These are phyloP conservation scores for Oryza australiensis DNA, from an alignment of 176 grass and related monocot genomes.

Conservation along the genomic window DNA sequence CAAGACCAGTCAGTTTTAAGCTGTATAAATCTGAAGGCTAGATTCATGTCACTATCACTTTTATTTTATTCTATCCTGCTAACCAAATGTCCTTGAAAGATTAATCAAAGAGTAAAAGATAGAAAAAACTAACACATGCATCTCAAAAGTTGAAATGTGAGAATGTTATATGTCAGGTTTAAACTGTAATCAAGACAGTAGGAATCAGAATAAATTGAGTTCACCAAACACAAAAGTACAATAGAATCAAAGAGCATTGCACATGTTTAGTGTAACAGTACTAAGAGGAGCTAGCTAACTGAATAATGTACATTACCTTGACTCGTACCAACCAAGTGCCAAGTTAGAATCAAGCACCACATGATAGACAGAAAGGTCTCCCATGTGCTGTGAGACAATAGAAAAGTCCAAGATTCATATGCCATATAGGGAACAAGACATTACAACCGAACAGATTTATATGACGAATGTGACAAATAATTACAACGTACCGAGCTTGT, in stretches of 20 bases:
- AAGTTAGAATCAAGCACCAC: slow-evolving; percentile 37
- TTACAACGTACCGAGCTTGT: neutral
- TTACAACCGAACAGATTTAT: neutral
- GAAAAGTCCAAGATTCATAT: slow-evolving; percentile 20
- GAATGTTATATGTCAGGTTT: slow-evolving; percentile 20
- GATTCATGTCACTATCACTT: neutral
- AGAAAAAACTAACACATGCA: slow-evolving; percentile 24
- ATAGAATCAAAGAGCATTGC: neutral
- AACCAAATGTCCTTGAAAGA: slow-evolving; percentile 25
- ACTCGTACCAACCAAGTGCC: slow-evolving; percentile 35
- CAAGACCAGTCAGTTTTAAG: neutral
- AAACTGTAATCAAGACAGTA: slow-evolving; percentile 6
- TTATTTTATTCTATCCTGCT: slow-evolving; percentile 1
- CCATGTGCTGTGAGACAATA: slow-evolving; percentile 32
- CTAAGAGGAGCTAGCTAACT: slow-evolving; percentile 34
- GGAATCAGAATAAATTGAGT: slow-evolving; percentile 30
- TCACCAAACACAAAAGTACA: slow-evolving; percentile 35
- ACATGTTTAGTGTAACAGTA: slow-evolving; percentile 30
- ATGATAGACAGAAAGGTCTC: slow-evolving; percentile 34
- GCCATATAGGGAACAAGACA: neutral
- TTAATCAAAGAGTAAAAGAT: slow-evolving; percentile 12
- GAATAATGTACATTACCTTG: slow-evolving; percentile 24
- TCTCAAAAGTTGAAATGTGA: neutral
- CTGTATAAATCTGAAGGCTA: neutral
- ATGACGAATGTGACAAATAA: slow-evolving; percentile 6